Conservation (phyloP, 495 filamentous ascomycete species). For the Neurospora sp. region DNA sequence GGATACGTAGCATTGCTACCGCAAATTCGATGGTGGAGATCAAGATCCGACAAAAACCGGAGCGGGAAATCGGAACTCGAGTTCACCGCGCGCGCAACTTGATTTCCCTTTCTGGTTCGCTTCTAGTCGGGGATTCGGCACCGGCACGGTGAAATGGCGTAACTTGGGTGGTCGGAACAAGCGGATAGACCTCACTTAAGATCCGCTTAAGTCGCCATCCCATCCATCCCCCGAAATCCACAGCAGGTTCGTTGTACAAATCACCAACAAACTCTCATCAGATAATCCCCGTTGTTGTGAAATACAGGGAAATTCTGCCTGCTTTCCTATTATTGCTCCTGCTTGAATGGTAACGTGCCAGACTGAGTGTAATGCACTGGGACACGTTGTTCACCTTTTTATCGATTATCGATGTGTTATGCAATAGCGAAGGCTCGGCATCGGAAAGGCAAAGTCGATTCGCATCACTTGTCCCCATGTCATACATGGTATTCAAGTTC, state of each 20-base stretch:
- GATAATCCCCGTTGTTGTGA: neutral
- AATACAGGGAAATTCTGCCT: neutral
- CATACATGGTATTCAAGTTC: neutral
- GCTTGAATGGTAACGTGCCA: neutral
- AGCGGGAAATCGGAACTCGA: neutral
- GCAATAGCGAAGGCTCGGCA: neutral
- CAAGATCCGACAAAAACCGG: neutral
- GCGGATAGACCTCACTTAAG: neutral
- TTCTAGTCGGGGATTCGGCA: neutral
- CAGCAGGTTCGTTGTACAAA: neutral
- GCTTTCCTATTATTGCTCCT: neutral
- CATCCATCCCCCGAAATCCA: neutral
- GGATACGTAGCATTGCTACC: neutral
- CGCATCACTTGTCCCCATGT: neutral
- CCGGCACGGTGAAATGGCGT: neutral
- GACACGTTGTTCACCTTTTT: neutral
- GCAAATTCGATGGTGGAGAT: neutral
- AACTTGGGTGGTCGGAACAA: neutral
- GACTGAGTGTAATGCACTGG: neutral
- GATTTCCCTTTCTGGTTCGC: neutral
- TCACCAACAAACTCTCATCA: neutral
- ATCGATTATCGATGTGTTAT: neutral
- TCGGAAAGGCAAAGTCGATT: neutral
- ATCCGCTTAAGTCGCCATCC: neutral
- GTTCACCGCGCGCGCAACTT: neutral